Percentiles rank a stretch among this genome's conserved stretches.
phyloP scores from a whole-genome alignment of 2,329 filamentous ascomycete species.

The Aschersonia sp. region DNA sequence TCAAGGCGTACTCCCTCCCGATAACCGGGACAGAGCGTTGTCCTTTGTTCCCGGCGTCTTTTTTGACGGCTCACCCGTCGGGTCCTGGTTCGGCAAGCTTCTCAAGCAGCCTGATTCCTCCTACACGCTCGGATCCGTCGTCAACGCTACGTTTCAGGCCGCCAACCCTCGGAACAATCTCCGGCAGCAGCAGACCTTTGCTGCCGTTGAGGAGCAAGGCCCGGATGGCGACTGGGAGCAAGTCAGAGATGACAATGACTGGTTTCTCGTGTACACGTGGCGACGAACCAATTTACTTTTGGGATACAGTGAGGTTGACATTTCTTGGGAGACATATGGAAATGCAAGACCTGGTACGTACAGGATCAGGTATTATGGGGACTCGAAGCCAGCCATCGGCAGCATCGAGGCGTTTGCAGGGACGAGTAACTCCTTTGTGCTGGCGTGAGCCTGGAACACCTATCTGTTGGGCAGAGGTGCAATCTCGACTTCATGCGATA shows the following conservation, averaged over 20 bases:
- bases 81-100: conserved; percentile 57
- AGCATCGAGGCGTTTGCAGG: conserved; percentile 20
- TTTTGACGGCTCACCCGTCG: conserved; percentile 50
- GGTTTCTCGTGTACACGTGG: conserved; percentile 74
- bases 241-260: conserved; percentile 63
- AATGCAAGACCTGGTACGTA: conserved; percentile 52
- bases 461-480: too few species aligned
- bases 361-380: conserved; percentile 70
- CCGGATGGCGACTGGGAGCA: conserved; percentile 40
- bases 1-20: conserved; percentile 52
- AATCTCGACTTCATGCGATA: too few species aligned
- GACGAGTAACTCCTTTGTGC: conserved; percentile 8
- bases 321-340: conserved; percentile 54
- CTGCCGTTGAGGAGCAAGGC: conserved; percentile 52
- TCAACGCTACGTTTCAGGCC: conserved; percentile 60
- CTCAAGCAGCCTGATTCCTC: conserved; percentile 33
- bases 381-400: conserved; percentile 45
- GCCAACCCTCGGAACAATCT: conserved; percentile 88
- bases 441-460: conserved; percentile 1
- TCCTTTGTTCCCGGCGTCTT: conserved; percentile 72
- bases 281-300: conserved; percentile 51
- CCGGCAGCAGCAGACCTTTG: conserved; percentile 61
- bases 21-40: conserved; percentile 62
- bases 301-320: conserved; percentile 62
- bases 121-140: conserved; percentile 45